A percentile compares a stretch with the other conserved stretches of the same genome.
Conservation (phyloP, 2,329 filamentous ascomycete genomes). For the Phaeosphaeriaceae sp. region DNA sequence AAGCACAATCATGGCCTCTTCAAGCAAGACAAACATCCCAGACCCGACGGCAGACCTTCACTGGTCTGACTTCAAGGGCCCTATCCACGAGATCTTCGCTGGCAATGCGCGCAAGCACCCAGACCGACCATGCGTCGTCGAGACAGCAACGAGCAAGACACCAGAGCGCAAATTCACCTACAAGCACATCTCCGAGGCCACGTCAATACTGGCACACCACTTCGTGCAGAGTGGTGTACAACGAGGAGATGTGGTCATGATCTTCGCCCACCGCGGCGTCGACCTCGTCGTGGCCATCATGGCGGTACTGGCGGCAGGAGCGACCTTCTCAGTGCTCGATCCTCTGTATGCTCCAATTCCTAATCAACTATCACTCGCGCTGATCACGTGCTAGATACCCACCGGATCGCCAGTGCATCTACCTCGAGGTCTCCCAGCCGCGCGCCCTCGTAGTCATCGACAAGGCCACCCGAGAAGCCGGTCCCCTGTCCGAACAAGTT, state of each 20-base stretch:
- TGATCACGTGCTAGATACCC: constrained; percentile 67
- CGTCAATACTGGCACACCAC: constrained; percentile 81
- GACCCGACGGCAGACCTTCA: constrained; percentile 72
- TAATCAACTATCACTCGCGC: not conserved
- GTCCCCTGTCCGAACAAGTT: constrained; percentile 67
- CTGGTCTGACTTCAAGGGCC: constrained; percentile 69
- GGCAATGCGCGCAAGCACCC: constrained; percentile 72
- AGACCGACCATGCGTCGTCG: constrained; percentile 71
- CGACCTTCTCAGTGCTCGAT: constrained; percentile 72
- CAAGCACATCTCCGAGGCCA: constrained; percentile 82
- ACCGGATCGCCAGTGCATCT: constrained; percentile 79
- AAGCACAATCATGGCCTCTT: constrained; percentile 37
- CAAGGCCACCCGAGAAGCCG: constrained; percentile 72
- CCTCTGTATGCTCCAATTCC: constrained; percentile 64
- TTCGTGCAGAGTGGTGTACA: constrained; percentile 75
- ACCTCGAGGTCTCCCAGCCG: constrained; percentile 80
- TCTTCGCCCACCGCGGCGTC: constrained; percentile 83
- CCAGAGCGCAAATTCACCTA: constrained; percentile 79
- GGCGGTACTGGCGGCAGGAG: constrained; percentile 69
- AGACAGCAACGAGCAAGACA: constrained; percentile 62
- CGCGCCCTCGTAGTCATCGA: constrained; percentile 75
- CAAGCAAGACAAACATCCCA: constrained; percentile 53
- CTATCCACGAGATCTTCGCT: constrained; percentile 75
- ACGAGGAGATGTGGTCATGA: constrained; percentile 90
- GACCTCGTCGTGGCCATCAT: constrained; percentile 80